phyloP scores from a whole-genome alignment of 1,139 yeast genomes.

The Suhomyces terraborum region DNA sequence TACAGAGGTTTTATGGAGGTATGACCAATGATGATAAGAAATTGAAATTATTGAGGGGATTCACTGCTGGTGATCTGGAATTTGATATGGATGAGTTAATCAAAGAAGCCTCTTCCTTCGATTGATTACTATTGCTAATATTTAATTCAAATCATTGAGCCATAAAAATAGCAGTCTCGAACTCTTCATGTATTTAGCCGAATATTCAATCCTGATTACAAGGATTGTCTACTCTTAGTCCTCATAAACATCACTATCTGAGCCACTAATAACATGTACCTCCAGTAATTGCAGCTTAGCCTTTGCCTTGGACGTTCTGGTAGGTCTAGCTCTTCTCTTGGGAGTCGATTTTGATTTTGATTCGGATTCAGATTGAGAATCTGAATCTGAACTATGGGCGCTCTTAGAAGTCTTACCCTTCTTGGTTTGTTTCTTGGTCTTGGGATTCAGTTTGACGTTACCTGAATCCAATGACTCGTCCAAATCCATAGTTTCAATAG shows the following conservation, averaged over 20 bases:
- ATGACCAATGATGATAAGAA: constrained; percentile 54
- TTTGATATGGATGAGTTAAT: constrained; percentile 71
- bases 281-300: constrained; percentile 13
- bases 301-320: constrained; percentile 8
- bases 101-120: constrained; percentile 71
- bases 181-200: too few species aligned
- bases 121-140: too few species aligned
- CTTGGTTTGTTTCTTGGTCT: not conserved
- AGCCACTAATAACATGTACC: constrained; percentile 11
- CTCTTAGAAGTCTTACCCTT: not conserved
- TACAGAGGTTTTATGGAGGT: constrained; percentile 86
- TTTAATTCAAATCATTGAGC: too few species aligned
- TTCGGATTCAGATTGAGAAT: not conserved
- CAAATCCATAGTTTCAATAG: not conserved
- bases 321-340: constrained; percentile 2
- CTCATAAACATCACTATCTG: constrained; percentile 11
- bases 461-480: not conserved
- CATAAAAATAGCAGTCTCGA: too few species aligned
- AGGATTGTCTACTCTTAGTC: too few species aligned
- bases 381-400: not conserved
- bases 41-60: constrained; percentile 58
- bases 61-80: constrained; percentile 64
- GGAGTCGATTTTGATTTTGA: not conserved
- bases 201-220: too few species aligned
- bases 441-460: not conserved